Evolutionary conservation across 169 alveolate genomes (phyloP), one percentile per base, ranked within the genome.

Genomic region (Cryptosporidium sp.): DNA sequence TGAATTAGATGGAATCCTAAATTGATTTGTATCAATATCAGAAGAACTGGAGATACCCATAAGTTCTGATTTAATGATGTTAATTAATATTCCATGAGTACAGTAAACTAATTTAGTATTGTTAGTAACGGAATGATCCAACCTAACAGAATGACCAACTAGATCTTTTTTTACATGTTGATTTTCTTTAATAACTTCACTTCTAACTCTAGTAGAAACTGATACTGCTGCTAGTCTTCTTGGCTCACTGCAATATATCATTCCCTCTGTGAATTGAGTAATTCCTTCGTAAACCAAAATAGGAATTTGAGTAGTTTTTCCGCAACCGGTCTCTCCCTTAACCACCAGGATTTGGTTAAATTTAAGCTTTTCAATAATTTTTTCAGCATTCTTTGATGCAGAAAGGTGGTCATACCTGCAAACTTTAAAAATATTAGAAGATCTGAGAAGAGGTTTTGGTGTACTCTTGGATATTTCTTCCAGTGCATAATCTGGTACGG

Each of bases 311-410:
- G 99, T 97, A 10, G 98, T 93, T 84, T 97, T 97, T 21, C 99
- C 99, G 45, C 97, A 93, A 2, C 99, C 99, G 37, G 99, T 96
- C 70, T 95, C 98, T 33, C 99, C 99, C 67, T 80, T 59, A 43
- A 80, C 62, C 10, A 80, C 68, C 10, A 80, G 18, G 1, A 80
- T 43, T 41, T 80, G 89, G 16, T 33, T 31, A 29, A 23, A 12
- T 37, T 39, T 80, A 8, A 80, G 62, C 26, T 62, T 65, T 26
- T 43, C 50, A 61, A 80, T 41, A 26, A 80, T 80, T 12, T 58
- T 39, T 41, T 80, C 89, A 61, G 89, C 75, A 62, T 29, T 43
- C 52, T 23, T 80, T 12, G 80, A 61, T 9, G 89, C 89, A 23
- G 89, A 80, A 23, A 80, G 55, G 41, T 80, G 52, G 9, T 14